A percentile compares a stretch with the other conserved stretches of the same genome.
phyloP scores from a whole-genome alignment of 345 rosid genomes.

The Schrenkiella parvula region DNA sequence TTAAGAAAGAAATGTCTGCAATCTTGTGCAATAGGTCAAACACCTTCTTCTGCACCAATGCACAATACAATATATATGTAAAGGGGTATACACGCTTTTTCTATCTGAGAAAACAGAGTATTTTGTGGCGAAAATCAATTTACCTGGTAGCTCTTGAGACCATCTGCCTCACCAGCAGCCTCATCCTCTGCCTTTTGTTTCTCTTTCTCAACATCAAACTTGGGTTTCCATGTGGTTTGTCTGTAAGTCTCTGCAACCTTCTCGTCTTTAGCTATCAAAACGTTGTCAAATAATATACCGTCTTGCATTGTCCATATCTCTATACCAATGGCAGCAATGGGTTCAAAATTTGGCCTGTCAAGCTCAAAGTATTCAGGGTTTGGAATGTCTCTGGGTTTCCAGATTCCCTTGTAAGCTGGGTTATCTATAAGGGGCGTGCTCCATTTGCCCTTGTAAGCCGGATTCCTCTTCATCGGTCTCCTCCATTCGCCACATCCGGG shows the following conservation, averaged over 20 bases:
- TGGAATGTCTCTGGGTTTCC: conserved; percentile 77
- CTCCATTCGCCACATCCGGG: conserved; percentile 90
- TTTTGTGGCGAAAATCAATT: background rate
- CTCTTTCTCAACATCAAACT: conserved; percentile 61
- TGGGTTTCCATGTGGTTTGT: conserved; percentile 56
- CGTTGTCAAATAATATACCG: conserved; percentile 69
- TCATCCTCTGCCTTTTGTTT: conserved; percentile 67
- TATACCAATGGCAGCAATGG: conserved; percentile 77
- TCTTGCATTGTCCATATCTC: conserved; percentile 97
- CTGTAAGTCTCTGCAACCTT: conserved; percentile 48
- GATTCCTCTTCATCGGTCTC: conserved; percentile 65
- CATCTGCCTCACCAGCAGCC: conserved; percentile 39
- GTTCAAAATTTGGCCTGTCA: conserved; percentile 62
- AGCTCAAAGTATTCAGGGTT: conserved; percentile 74
- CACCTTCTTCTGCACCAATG: conserved; percentile 46
- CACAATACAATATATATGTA: background rate
- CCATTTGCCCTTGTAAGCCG: conserved; percentile 86
- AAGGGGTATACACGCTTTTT: background rate
- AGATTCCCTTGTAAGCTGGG: conserved; percentile 74
- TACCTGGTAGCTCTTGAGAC: conserved; percentile 40
- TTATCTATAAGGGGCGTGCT: conserved; percentile 66
- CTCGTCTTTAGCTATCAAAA: conserved; percentile 60
- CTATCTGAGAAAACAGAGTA: background rate
- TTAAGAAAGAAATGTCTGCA: conserved; percentile 65
- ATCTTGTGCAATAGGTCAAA: conserved; percentile 63